phyloP scores from a whole-genome alignment of 495 filamentous ascomycete species.

The Penicillium robsamsonii region DNA sequence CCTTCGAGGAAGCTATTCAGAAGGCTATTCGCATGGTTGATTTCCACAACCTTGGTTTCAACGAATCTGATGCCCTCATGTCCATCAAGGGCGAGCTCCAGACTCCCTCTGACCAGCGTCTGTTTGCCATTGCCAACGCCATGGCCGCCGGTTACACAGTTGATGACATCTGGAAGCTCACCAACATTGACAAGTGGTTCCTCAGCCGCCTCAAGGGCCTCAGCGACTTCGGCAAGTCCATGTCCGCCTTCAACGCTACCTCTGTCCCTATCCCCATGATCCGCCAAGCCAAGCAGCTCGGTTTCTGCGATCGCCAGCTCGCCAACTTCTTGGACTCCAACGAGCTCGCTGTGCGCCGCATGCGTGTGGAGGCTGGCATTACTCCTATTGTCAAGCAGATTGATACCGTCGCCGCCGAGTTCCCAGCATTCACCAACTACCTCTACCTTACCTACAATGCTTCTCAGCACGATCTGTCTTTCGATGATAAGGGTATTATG shows the following conservation, averaged over 20 bases:
- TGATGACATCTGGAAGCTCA: constrained; percentile 96
- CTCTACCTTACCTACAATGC: constrained; percentile 96
- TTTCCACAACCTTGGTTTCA: constrained; percentile 93
- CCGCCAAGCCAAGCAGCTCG: constrained; percentile 83
- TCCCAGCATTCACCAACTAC: constrained; percentile 93
- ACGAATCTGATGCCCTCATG: constrained; percentile 88
- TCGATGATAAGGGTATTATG: constrained; percentile 90
- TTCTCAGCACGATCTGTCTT: constrained; percentile 77
- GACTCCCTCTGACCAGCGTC: constrained; percentile 93
- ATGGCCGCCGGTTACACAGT: constrained; percentile 93
- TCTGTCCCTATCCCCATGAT: constrained; percentile 65
- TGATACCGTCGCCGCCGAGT: constrained; percentile 96
- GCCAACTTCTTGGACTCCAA: constrained; percentile 92
- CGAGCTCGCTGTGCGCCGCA: constrained; percentile 79
- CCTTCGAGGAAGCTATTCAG: constrained; percentile 97
- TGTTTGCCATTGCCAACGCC: constrained; percentile 97
- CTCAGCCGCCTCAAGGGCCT: constrained; percentile 84
- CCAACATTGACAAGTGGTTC: constrained; percentile 87
- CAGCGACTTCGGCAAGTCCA: constrained; percentile 78
- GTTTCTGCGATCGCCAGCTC: constrained; percentile 90
- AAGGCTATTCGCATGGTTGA: constrained; percentile 96
- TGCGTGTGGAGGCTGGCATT: constrained; percentile 81
- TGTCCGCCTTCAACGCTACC: constrained; percentile 67
- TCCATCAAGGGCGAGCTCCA: constrained; percentile 94
- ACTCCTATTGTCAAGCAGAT: constrained; percentile 94